Percentiles rank a stretch among this genome's conserved stretches.
These are phyloP conservation scores for Mollisiaceae sp. DNA, from an alignment of 2,329 filamentous ascomycete genomes.

Conservation along the genomic window DNA sequence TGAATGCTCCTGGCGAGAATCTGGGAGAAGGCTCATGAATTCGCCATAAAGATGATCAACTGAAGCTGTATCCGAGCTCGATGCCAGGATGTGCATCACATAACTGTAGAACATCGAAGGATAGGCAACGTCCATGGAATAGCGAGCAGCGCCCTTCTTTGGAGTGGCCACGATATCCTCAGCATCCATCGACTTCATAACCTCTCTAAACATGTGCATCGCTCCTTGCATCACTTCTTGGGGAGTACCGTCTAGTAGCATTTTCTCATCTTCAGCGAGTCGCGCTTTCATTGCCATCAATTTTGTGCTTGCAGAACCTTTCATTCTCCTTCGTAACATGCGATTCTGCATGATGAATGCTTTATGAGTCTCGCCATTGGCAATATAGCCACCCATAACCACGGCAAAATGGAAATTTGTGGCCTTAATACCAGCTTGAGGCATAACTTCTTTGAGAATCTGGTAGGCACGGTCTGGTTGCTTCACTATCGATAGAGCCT, in stretches of 20 bases:
- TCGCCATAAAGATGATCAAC: slow-evolving; percentile 62
- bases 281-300: slow-evolving; percentile 46
- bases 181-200: slow-evolving; percentile 33
- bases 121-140: slow-evolving; percentile 38
- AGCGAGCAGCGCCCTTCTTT: slow-evolving; percentile 33
- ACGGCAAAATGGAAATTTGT: slow-evolving; percentile 58
- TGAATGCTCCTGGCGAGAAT: slow-evolving; percentile 44
- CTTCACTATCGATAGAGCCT: slow-evolving; percentile 56
- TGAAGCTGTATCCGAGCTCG: slow-evolving; percentile 50
- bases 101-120: slow-evolving; percentile 54
- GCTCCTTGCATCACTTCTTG: slow-evolving; percentile 35
- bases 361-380: slow-evolving; percentile 48
- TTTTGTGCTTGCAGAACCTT: slow-evolving; percentile 49
- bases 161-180: slow-evolving; percentile 35
- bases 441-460: slow-evolving; percentile 57
- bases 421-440: slow-evolving; percentile 48
- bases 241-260: slow-evolving; percentile 23
- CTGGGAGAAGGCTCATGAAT: slow-evolving; percentile 51
- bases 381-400: slow-evolving; percentile 54
- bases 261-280: slow-evolving; percentile 31
- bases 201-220: slow-evolving; percentile 37
- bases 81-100: slow-evolving; percentile 60
- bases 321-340: slow-evolving; percentile 48
- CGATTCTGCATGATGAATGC: slow-evolving; percentile 54
- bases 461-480: slow-evolving; percentile 60